Conservation (phyloP, 164 flowering plant species). For the Vitis riparia region DNA sequence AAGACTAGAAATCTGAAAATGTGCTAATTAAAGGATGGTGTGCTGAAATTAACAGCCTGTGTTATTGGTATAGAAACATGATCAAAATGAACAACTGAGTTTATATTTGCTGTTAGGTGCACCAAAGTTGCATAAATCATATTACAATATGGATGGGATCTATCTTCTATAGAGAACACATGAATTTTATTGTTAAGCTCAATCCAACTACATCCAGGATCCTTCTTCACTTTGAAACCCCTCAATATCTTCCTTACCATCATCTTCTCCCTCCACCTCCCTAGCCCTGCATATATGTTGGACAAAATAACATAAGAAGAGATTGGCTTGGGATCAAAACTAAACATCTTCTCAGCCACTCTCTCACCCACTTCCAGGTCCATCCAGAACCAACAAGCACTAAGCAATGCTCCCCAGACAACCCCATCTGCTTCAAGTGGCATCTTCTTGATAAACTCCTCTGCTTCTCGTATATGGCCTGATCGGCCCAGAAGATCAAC, state of each 20-base stretch:
- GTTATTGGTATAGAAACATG: background rate
- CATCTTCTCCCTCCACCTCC: slow-evolving; percentile 58
- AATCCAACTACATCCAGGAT: slow-evolving; percentile 76
- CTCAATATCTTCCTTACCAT: slow-evolving; percentile 44
- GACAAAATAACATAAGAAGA: slow-evolving; percentile 59
- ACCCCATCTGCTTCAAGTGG: slow-evolving; percentile 60
- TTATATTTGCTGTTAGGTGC: slow-evolving; percentile 38
- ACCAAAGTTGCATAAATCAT: slow-evolving; percentile 44
- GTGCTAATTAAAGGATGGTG: background rate
- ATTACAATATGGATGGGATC: slow-evolving; percentile 43
- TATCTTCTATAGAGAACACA: slow-evolving; percentile 58
- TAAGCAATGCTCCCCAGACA: slow-evolving; percentile 64
- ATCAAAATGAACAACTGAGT: slow-evolving; percentile 24
- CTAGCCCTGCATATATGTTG: slow-evolving; percentile 61
- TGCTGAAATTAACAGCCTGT: background rate
- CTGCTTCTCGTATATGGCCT: slow-evolving; percentile 67
- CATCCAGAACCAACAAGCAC: slow-evolving; percentile 68
- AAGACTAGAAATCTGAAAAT: background rate
- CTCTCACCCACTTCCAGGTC: slow-evolving; percentile 56
- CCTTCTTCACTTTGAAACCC: slow-evolving; percentile 53
- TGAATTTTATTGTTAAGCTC: slow-evolving; percentile 46
- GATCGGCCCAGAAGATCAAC: slow-evolving; percentile 78
- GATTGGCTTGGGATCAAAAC: slow-evolving; percentile 36
- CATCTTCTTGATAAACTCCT: slow-evolving; percentile 49
- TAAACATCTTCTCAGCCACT: slow-evolving; percentile 56